Conservation (phyloP, 2,329 filamentous ascomycete species). For the Aspergillus versicolor region DNA sequence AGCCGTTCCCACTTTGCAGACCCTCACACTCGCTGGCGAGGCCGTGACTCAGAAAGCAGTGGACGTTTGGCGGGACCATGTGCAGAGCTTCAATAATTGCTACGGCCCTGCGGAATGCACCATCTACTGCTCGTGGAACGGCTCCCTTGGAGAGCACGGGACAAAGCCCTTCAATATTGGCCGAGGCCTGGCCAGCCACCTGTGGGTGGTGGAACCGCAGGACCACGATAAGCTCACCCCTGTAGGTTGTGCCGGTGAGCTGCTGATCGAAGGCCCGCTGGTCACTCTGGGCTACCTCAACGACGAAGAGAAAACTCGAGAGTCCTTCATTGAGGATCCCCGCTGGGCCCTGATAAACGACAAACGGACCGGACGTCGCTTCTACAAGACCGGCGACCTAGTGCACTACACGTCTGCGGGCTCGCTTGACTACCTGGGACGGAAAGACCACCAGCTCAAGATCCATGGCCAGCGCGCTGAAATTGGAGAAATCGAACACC, state of each 20-base stretch:
- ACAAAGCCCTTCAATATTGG: too few relatives aligned
- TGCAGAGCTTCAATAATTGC: not conserved
- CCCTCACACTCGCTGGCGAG: not conserved
- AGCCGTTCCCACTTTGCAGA: not conserved
- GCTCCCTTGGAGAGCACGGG: too few relatives aligned
- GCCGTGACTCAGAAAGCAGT: not conserved
- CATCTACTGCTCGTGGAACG: not conserved
- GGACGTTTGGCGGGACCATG: not conserved
- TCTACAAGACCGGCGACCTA: not conserved
- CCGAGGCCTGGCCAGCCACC: not conserved
- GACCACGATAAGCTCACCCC: not conserved
- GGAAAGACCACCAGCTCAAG: conserved; percentile 1
- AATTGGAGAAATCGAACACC: not conserved
- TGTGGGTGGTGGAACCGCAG: not conserved
- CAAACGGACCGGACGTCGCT: not conserved
- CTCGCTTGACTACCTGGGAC: not conserved
- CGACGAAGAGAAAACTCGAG: not conserved
- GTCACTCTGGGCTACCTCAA: not conserved
- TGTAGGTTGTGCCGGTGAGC: not conserved
- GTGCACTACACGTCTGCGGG: not conserved
- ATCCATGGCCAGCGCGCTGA: not conserved
- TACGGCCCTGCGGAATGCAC: not conserved
- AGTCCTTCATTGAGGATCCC: not conserved
- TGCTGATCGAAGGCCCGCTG: not conserved
- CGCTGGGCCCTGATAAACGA: not conserved